Evolutionary conservation across 2,329 filamentous ascomycete genomes (phyloP), one percentile per base, ranked within the genome.

Genomic region (Cordyceps tenuipes): DNA sequence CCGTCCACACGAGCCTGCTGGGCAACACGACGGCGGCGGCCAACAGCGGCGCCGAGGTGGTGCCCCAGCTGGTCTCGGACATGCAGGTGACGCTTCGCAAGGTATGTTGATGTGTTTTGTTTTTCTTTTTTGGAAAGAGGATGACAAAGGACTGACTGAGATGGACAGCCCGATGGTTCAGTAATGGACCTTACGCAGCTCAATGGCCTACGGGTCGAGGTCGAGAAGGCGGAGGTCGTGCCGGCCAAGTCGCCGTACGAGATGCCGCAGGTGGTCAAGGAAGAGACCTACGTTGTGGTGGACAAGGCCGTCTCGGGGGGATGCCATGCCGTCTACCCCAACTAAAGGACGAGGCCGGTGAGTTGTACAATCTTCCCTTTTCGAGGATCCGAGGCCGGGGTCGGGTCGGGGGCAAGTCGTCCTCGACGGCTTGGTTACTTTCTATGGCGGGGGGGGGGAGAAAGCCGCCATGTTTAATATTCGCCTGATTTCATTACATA

Each of bases 21-120:
- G 21, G 43, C 19, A 7, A 36, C 3, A 10, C 19, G 15, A 7
- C 48, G 2, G 29, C 29, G 10, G 41, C 23, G 23, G 23, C 23
- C 23, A 29, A 39, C 15, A 10, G 34, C 12, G 12, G 34, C 34
- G 48, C 53, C 19, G 23, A 4, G 23, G 2, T 59, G 26, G n/a
- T 53, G n/a, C 39, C 31, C 36, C 39, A 53, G 19, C 26, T 59
- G 19, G 17, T 23, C 17, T 34, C 57, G 13, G 39, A 41, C 5
- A 19, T 59, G 23, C 39, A 47, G 10, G 49, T 53, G 13, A 43
- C n/a, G 17, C 57, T 59, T 46, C 48, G 48, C 57, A 59, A 44
- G 57, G 57, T 59, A 53, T 23, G 55, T 29, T 41, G 10, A 5
- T 19, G 10, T n/a, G 17, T 15, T 34, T 41, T 2, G 3, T n/a